Conservation (phyloP, 2,329 filamentous ascomycete genomes). For the Tolypocladium cylindrosporum region DNA sequence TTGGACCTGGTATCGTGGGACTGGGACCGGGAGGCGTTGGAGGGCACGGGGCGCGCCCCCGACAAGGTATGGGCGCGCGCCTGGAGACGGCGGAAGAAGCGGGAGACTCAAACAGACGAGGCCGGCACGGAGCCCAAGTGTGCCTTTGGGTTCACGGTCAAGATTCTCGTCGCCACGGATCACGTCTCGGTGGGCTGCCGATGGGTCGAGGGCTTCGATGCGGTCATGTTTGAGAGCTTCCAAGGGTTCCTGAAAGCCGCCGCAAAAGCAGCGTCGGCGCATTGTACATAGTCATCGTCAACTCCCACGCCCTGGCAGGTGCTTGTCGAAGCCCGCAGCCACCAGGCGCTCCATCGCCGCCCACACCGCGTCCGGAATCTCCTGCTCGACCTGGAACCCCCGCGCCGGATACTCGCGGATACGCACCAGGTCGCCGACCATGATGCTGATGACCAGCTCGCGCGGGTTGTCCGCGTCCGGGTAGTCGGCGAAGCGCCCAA, state of each 20-base stretch:
- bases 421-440: slow-evolving; percentile 33
- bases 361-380: slow-evolving; percentile 31
- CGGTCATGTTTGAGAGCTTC: slow-evolving; percentile 75
- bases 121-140: slow-evolving; percentile 19
- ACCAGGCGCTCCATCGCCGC: slow-evolving; percentile 29
- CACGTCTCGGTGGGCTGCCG: slow-evolving; percentile 43
- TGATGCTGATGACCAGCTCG: slow-evolving; percentile 31
- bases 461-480: slow-evolving; percentile 29
- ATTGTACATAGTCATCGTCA: too few species aligned
- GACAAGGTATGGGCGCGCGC: slow-evolving; percentile 71
- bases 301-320: slow-evolving; percentile 18
- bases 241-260: slow-evolving; percentile 61
- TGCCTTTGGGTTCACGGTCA: slow-evolving; percentile 48
- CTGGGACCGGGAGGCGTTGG: slow-evolving; percentile 44
- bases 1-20: slow-evolving; percentile 54
- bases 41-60: slow-evolving; percentile 53
- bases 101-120: slow-evolving; percentile 17
- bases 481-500: slow-evolving; percentile 26
- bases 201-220: slow-evolving; percentile 62
- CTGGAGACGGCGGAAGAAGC: slow-evolving; percentile 51
- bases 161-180: slow-evolving; percentile 28
- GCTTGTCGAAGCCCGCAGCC: slow-evolving; percentile 24
- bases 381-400: slow-evolving; percentile 33
- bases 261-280: slow-evolving; percentile 5
- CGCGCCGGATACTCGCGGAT: slow-evolving; percentile 31